Evolutionary conservation across 805 yeast species (phyloP).

Genomic region (Sungouiella blattae): DNA sequence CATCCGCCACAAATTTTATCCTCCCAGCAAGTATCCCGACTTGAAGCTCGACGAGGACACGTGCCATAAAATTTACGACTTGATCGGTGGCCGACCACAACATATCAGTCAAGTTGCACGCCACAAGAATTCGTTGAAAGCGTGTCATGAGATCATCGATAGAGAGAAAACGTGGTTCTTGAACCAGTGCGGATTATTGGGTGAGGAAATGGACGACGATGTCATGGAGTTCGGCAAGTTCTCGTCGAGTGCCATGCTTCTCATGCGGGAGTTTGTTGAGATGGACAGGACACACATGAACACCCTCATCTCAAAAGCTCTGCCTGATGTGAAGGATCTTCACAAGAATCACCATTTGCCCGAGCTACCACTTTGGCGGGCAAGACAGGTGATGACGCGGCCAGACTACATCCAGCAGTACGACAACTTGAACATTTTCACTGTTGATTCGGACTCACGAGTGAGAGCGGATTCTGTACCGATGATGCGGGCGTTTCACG

Average conservation of each 20-base stretch:
- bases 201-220: slow-evolving; percentile 81
- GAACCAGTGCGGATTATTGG: slow-evolving; percentile 76
- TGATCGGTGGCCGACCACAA: slow-evolving; percentile 84
- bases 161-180: slow-evolving; percentile 82
- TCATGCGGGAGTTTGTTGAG: slow-evolving; percentile 68
- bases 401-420: slow-evolving; percentile 73
- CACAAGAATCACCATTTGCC: slow-evolving; percentile 55
- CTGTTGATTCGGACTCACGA: slow-evolving; percentile 67
- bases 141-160: slow-evolving; percentile 70
- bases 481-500: slow-evolving; percentile 87
- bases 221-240: slow-evolving; percentile 83
- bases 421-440: slow-evolving; percentile 71
- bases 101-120: slow-evolving; percentile 70
- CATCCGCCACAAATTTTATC: slow-evolving; percentile 43
- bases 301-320: slow-evolving; percentile 16
- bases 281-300: slow-evolving; percentile 47
- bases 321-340: slow-evolving; percentile 11
- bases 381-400: slow-evolving; percentile 81
- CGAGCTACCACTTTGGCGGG: slow-evolving; percentile 76
- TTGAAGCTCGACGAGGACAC: slow-evolving; percentile 29
- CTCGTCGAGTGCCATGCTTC: slow-evolving; percentile 66
- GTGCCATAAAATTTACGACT: slow-evolving; percentile 57
- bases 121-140: slow-evolving; percentile 51
- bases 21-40: slow-evolving; percentile 30
- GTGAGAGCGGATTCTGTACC: slow-evolving; percentile 83